Evolutionary conservation across 257 asterid species (phyloP), one percentile per base, ranked within the genome.

Genomic region (Leptodermis oblonga): DNA sequence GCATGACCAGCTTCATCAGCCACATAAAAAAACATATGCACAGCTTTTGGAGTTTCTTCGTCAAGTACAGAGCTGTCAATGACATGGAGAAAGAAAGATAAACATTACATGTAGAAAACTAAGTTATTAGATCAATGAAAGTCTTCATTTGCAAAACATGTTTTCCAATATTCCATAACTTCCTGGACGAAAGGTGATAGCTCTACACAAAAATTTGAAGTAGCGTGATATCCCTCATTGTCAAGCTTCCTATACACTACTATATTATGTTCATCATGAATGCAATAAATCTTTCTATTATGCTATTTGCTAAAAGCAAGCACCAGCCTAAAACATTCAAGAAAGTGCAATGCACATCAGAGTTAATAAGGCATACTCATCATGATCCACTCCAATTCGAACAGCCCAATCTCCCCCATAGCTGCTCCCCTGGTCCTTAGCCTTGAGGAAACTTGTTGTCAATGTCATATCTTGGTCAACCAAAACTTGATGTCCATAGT

Each of bases 371-470:
- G 80, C 33, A 79, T 87, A 89, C 99, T 30, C 83, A 70, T 94
- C 84, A 31, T 81, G 76, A 61, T 85, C 86, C 61, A 83, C 96
- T 78, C 83, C 93, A 51, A 94, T 77, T 58, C 93, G 88, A 78
- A 83, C 83, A 28, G 92, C 93, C 99, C 99, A 94, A 79, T 94
- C 97, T 75, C 99, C 99, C 69, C 99, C 99, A 76, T 89, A 94
- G 70, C 97, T 95, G 74, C 99, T 89, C 49, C 80, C 95, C 65
- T 74, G 72, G 69, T 78, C 97, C 84, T 76, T 89, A 15, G 87
- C 83, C 78, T 94, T 94, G 78, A 94, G 78, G 83, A 94, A 94
- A 76, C 87, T 85, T 31, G 99, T 91, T 4, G 86, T 91, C 83
- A 91, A 76, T 55, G 79, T 80, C 86, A 94, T 78, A 55, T 81